Evolutionary conservation across 2,329 filamentous ascomycete species (phyloP).

Genomic region (Nannizziopsis arthrosporioides): DNA sequence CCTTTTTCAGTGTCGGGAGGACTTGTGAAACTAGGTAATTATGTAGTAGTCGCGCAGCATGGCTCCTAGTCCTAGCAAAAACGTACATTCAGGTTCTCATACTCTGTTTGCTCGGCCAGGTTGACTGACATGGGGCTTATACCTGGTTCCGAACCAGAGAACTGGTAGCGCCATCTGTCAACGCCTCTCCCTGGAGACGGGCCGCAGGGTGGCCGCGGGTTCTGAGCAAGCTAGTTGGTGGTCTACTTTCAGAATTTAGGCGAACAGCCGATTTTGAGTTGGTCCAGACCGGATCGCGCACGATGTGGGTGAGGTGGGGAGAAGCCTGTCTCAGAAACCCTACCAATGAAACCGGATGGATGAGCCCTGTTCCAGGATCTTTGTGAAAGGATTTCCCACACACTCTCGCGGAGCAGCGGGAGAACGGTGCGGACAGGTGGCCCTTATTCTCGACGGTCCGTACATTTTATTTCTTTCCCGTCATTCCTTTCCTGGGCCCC

Average conservation of each 20-base stretch:
- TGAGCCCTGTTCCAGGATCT: constrained; percentile 4
- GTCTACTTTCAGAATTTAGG: background rate
- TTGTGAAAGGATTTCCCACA: constrained; percentile 6
- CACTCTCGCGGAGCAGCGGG: constrained; percentile 9
- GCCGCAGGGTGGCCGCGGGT: no score
- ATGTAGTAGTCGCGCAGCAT: no score
- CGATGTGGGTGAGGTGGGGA: constrained; percentile 5
- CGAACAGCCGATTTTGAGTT: constrained; percentile 8
- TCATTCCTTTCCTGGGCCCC: background rate
- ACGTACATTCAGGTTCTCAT: no score
- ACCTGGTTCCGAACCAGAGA: no score
- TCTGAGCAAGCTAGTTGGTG: background rate
- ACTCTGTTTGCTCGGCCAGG: no score
- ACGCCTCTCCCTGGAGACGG: no score
- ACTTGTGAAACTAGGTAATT: no score
- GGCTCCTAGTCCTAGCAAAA: no score
- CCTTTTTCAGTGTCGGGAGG: no score
- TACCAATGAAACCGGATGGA: constrained; percentile 5
- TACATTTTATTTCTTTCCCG: background rate
- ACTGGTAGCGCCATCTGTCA: no score
- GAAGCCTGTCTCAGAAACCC: constrained; percentile 8
- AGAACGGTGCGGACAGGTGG: background rate
- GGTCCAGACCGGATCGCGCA: background rate
- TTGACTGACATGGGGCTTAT: no score
- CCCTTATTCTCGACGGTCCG: no score